Evolutionary conservation across 225 moss, liverwort and hornwort species (phyloP).

Genomic region (Lunularia cruciata): DNA sequence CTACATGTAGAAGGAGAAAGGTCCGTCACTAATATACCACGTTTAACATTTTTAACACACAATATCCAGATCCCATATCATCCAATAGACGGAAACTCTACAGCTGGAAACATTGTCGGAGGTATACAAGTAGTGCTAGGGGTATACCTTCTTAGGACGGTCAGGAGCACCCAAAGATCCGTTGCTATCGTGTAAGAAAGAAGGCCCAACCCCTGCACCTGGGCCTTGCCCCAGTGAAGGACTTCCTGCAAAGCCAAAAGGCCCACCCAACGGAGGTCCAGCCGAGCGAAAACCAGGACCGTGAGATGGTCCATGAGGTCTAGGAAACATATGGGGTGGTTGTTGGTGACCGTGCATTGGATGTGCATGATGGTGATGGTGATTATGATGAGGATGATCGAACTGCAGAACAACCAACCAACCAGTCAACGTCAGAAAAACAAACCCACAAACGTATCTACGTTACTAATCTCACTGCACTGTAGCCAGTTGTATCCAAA

Average conservation of each 20-base stretch:
- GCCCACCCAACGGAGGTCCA: constrained; percentile 69
- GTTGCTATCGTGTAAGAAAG: constrained; percentile 81
- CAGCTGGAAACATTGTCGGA: too few relatives aligned
- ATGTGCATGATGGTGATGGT: constrained; percentile 78
- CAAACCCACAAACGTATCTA: constrained; percentile 9
- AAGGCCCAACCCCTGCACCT: constrained; percentile 74
- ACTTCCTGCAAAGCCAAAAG: constrained; percentile 77
- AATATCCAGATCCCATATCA: too few relatives aligned
- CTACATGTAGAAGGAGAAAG: constrained; percentile 37
- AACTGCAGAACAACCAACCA: constrained; percentile 60
- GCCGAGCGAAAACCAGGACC: constrained; percentile 78
- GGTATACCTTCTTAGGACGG: constrained; percentile 87
- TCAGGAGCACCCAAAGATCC: constrained; percentile 71
- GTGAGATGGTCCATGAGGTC: constrained; percentile 72
- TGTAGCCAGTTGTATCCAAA: neutral
- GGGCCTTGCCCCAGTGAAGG: constrained; percentile 65
- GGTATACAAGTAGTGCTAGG: too few relatives aligned
- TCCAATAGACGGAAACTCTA: too few relatives aligned
- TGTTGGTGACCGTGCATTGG: constrained; percentile 80
- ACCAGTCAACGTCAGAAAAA: neutral
- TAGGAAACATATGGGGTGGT: constrained; percentile 61
- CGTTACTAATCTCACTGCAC: neutral
- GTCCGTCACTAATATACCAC: too few relatives aligned
- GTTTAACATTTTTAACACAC: too few relatives aligned
- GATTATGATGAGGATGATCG: constrained; percentile 85